Percentiles rank a stretch among this genome's conserved stretches.
phyloP scores from a whole-genome alignment of 1,139 yeast genomes.

The Meyerozyma elateridarum region DNA sequence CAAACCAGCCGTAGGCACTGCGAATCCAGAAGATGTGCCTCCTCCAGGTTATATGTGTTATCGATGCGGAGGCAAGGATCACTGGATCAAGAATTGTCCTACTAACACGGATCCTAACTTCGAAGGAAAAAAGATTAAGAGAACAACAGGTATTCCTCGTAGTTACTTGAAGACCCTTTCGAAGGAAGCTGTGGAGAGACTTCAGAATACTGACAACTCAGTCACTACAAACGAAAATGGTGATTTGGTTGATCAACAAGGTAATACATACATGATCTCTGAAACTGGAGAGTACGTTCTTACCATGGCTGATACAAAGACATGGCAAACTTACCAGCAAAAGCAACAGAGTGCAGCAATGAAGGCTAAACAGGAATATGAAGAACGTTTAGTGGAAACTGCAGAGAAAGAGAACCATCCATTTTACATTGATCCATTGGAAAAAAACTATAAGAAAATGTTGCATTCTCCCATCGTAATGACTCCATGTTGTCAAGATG shows the following conservation, averaged over 20 bases:
- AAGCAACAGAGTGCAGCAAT: slow-evolving; percentile 51
- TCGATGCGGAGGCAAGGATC: slow-evolving; percentile 94
- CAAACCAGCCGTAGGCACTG: slow-evolving; percentile 26
- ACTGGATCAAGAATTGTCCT: slow-evolving; percentile 95
- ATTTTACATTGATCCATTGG: slow-evolving; percentile 53
- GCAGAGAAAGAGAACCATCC: slow-evolving; percentile 40
- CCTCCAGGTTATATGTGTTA: slow-evolving; percentile 96
- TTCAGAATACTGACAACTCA: slow-evolving; percentile 48
- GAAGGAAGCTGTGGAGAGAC: slow-evolving; percentile 45
- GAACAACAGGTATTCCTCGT: slow-evolving; percentile 97
- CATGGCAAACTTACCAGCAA: slow-evolving; percentile 86
- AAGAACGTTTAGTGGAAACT: slow-evolving; percentile 27
- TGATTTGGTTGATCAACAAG: slow-evolving; percentile 54
- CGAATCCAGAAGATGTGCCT: slow-evolving; percentile 64
- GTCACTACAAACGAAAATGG: slow-evolving; percentile 42
- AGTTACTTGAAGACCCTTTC: slow-evolving; percentile 79
- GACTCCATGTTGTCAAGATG: slow-evolving; percentile 75
- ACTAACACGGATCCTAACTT: slow-evolving; percentile 88
- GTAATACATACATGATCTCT: slow-evolving; percentile 75
- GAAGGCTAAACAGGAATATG: slow-evolving; percentile 44
- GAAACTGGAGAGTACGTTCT: slow-evolving; percentile 95
- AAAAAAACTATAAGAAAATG: slow-evolving; percentile 56
- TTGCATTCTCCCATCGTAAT: slow-evolving; percentile 67
- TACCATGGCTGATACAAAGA: slow-evolving; percentile 87
- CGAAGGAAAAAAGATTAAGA: slow-evolving; percentile 85